phyloP scores from a whole-genome alignment of 441 rosid genomes.

The Eruca vesicaria region DNA sequence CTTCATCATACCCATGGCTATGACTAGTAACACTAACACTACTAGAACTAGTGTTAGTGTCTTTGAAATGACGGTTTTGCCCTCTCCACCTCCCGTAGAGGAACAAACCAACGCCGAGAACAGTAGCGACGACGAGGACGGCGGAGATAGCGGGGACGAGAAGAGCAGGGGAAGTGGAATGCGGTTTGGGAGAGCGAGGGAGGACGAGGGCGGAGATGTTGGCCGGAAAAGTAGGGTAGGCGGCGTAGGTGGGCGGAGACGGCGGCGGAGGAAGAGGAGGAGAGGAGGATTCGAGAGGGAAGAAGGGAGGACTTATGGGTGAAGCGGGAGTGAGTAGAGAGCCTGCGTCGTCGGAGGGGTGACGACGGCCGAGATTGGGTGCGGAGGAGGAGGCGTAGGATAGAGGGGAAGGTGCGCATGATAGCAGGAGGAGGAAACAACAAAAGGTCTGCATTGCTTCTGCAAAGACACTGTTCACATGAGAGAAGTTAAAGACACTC shows the following conservation, averaged over 20 bases:
- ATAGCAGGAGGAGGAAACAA: slow-evolving; percentile 24
- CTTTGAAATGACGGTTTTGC: slow-evolving; percentile 16
- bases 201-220: slow-evolving; percentile 83
- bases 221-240: slow-evolving; percentile 85
- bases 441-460: slow-evolving; percentile 22
- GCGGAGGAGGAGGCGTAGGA: slow-evolving; percentile 30
- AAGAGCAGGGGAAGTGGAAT: slow-evolving; percentile 44
- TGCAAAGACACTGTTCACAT: slow-evolving; percentile 13
- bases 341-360: slow-evolving; percentile 22
- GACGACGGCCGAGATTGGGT: slow-evolving; percentile 26
- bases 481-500: slow-evolving; percentile 4
- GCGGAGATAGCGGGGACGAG: slow-evolving; percentile 55
- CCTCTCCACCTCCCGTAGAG: slow-evolving; percentile 48
- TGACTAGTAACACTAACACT: neutral
- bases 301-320: slow-evolving; percentile 39
- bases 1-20: slow-evolving; percentile 27
- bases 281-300: slow-evolving; percentile 54
- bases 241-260: slow-evolving; percentile 51
- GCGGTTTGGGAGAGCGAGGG: slow-evolving; percentile 54
- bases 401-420: slow-evolving; percentile 19
- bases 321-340: slow-evolving; percentile 10
- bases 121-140: slow-evolving; percentile 44
- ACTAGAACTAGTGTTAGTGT: slow-evolving; percentile 25
- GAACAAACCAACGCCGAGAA: slow-evolving; percentile 41
- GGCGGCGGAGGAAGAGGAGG: slow-evolving; percentile 42